Percentiles rank a stretch among this genome's conserved stretches.
Conservation (phyloP, 2,329 filamentous ascomycete genomes). For the Diaporthe ilicicola region DNA sequence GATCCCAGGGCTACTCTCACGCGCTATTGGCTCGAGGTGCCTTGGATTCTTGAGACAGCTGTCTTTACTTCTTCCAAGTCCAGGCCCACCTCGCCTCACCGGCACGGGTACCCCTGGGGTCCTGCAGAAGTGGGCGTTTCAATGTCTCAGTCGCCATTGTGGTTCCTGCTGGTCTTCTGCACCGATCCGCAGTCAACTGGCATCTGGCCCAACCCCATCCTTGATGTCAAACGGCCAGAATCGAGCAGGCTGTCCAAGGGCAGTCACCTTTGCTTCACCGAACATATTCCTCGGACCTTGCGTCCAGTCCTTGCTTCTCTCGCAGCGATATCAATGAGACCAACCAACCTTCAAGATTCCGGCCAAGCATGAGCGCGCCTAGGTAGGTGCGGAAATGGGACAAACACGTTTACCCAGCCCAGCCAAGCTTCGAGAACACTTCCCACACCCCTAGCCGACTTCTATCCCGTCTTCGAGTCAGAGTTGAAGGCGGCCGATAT, state of each 20-base stretch:
- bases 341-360: neutral
- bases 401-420: neutral
- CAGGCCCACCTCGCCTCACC: constrained; percentile 17
- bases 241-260: neutral
- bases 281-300: neutral
- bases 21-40: neutral
- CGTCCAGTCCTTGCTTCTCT: neutral
- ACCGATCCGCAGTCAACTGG: constrained; percentile 12
- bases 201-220: neutral
- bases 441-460: neutral
- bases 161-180: constrained; percentile 23
- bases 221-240: constrained; percentile 1
- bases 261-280: neutral
- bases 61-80: constrained; percentile 21
- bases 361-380: neutral
- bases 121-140: constrained; percentile 30
- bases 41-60: constrained; percentile 5
- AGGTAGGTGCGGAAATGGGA: neutral
- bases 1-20: constrained; percentile 5
- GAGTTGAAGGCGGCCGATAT: neutral
- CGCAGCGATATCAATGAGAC: neutral
- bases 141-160: constrained; percentile 28
- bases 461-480: constrained; percentile 16
- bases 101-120: constrained; percentile 14
- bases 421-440: constrained; percentile 19